Base-by-base conservation (phyloP, 305 asterid genomes). In the Ruellia speciosa region DNA sequence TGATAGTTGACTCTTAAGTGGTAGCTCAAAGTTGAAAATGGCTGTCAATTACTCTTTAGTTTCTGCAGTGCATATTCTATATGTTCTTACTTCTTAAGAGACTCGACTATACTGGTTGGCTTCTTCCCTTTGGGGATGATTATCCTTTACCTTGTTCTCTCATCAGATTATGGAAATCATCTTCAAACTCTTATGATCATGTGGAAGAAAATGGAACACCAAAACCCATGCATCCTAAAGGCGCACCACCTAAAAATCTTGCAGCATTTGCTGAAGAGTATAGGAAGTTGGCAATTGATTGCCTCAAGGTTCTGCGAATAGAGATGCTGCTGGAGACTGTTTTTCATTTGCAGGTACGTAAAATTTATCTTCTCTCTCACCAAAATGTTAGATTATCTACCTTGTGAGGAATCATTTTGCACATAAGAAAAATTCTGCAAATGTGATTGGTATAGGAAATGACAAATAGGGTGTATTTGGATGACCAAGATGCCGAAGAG, bases 401-500 rank as follows among this genome's bases (percentile, higher is more conserved):
- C 43, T 70, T 69, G 39, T 43, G 24, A 45, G 45, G 20, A 64
- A 67, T 60, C 56, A 45, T 52, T 46, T 58, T 46, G 59, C 56
- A 51, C 64, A 54, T 18, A 47, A 64, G 20, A 60, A 60, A 75
- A 55, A 57, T 41, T 66, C 51, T 64, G 66, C 70, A 60, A 72
- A 67, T 69, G 54, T 69, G 48, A 65, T 61, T 54, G 66, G 20
- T 74, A 39, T 70, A 93, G 99, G 94, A 84, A 74, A 88, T 93
- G 96, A 75, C 89, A 18, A 93, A 80, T 69, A 76, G 81, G 71
- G 88, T 84, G 64, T 93, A 88, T 75, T 72, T 88, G 87, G 99
- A 88, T 56, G 99, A 88, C 79, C 94, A 86, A 83, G 99, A 93
- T 74, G 95, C 95, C 17, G 99, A 93, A 80, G 99, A 93, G 79